Conservation (phyloP, 177 flowering plant genomes). For the Vitis hybrid region DNA sequence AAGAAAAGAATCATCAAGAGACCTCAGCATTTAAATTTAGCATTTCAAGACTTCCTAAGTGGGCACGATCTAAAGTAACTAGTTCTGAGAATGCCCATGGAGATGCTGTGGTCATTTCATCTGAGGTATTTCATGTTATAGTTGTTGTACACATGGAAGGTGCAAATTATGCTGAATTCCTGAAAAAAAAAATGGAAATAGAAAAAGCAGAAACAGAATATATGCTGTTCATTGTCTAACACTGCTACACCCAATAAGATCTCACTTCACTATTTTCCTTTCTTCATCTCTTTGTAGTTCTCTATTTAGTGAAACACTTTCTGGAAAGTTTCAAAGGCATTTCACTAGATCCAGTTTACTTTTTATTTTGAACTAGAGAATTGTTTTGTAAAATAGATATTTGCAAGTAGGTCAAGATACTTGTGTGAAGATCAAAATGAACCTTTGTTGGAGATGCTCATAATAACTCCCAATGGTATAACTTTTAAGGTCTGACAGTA, state of each 20-base stretch:
- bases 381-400: too few relatives aligned
- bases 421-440: too few relatives aligned
- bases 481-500: too few relatives aligned
- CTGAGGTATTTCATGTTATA: constrained; percentile 38
- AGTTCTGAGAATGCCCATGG: constrained; percentile 11
- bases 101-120: constrained; percentile 16
- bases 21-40: constrained; percentile 55
- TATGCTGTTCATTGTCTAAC: background rate
- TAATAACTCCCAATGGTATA: too few relatives aligned
- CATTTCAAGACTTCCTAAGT: constrained; percentile 74
- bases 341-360: too few relatives aligned
- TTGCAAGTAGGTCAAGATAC: too few relatives aligned
- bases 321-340: too few relatives aligned
- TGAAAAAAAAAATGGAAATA: background rate
- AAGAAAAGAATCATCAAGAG: constrained; percentile 16
- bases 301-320: background rate
- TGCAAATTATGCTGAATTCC: background rate
- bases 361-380: too few relatives aligned
- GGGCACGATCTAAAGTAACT: constrained; percentile 64
- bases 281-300: background rate
- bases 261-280: background rate
- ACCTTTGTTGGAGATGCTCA: too few relatives aligned
- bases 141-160: background rate
- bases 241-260: background rate
- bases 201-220: background rate